Evolutionary conservation across 441 rosid genomes (phyloP), one percentile per base, ranked within the genome.

Genomic region (Brassica balearica): DNA sequence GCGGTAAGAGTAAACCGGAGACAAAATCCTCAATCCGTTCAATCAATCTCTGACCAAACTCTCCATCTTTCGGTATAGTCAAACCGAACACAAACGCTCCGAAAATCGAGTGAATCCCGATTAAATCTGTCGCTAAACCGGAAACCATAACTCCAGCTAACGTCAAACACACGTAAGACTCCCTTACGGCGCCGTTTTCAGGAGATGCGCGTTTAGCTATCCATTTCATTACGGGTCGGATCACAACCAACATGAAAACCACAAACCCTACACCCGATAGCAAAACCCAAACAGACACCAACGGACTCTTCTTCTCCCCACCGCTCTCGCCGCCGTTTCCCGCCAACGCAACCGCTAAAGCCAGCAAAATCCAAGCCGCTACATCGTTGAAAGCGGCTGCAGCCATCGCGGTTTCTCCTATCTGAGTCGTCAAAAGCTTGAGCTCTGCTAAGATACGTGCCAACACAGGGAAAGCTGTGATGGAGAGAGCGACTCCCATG

Each of bases 71-170:
- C 0, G 97, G 95, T 58, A 92, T 88, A 7, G 87, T 88, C 3
- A 92, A 66, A 43, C 95, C 95, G 81, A 92, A 89, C 38, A 90
- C 84, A 74, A 90, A 92, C 0, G 88, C 95, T 0, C 95, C 95
- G 19, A 92, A 92, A 0, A 90, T 92, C 0, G 93, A 73, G 66
- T 92, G 97, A 74, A 92, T 92, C 12, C 97, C 95, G 15, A 90
- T 89, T 0, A 90, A 23, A 43, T 90, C 93, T 1, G 97, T 90
- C 68, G 83, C 75, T 62, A 92, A 87, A 9, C 92, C 97, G 2
- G 93, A 89, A n/a, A 87, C 73, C 90, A 92, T 84, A 1, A 92
- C 93, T 1, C 95, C 92, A 0, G 87, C 85, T 48, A 92, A 79
- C 2, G 95, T 90, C 68, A 90, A 78, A 34, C 93, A 89, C 22